Base-by-base conservation (phyloP, 805 yeast genomes). In the Lipomyces spencermartinsiae region DNA sequence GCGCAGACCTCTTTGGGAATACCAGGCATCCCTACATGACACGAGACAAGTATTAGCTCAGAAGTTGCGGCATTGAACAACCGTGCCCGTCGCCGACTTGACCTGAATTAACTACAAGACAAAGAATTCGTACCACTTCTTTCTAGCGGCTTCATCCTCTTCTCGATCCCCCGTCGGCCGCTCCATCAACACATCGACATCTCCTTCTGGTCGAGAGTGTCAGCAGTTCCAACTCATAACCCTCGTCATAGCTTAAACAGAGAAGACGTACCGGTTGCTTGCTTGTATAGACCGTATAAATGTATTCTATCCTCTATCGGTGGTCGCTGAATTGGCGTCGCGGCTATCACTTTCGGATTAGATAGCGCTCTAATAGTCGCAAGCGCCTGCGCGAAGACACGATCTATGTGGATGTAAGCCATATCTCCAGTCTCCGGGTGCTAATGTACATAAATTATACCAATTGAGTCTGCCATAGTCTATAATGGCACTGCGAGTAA, bases 211-310 rank as follows among this genome's bases (percentile, higher is more conserved):
- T 57, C 46, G 39, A 7, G 29, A 25, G 10, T 7, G 19, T 25
- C 25, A 19, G 59, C 67, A 19, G 12, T 34, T 16, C 7, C 53
- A 34, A 43, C 25, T 29, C 63, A 53, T 10, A 29, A 35, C 29
- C 25, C 14, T 19, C 43, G 55, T n/a, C 46, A 34, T 56, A 7
- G 12, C 16, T n/a, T n/a, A 29, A 16, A 22, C 22, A 3, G 34
- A 35, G 49, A 34, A 31, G n/a, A 62, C 74, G 14, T 70, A 76
- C 78, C 82, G 0, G 96, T 92, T 1, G 97, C 93, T 76, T 92
- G 97, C 74, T 92, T 92, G 79, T 91, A 92, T 61, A 92, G 82
- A 0, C 97, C 97, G 76, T 92, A 92, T 3, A 92, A 82, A 71
- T 83, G 83, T 66, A 89, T 86, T 43, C 97, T 78, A 68, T 82